Evolutionary conservation across 169 alveolate species (phyloP).

Genomic region (Plasmodium vivax): DNA sequence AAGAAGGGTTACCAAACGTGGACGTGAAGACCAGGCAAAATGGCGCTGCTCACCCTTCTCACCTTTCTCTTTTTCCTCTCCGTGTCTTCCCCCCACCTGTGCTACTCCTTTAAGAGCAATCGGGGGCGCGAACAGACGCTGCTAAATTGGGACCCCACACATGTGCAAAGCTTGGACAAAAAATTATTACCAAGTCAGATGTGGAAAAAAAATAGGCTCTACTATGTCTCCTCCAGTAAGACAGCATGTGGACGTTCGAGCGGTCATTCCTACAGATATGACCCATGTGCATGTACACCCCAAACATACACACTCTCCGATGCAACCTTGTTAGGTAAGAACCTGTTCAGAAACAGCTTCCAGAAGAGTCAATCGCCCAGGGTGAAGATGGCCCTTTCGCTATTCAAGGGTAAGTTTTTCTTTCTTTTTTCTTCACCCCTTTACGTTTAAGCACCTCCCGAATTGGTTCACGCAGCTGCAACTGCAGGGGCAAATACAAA

Average conservation of each 20-base stretch:
- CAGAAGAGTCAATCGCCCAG: slow-evolving; percentile 12
- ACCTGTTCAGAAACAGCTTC: slow-evolving; percentile 11
- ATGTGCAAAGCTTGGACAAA: background rate
- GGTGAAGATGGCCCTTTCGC: slow-evolving; percentile 12
- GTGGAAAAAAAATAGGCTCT: slow-evolving; percentile 13
- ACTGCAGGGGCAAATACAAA: background rate
- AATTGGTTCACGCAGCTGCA: background rate
- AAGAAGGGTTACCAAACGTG: background rate
- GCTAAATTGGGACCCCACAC: background rate
- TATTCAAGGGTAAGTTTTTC: slow-evolving; percentile 28
- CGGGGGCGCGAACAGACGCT: background rate
- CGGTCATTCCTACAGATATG: background rate
- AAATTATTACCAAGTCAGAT: background rate
- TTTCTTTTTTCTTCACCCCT: background rate
- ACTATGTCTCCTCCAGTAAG: slow-evolving; percentile 34
- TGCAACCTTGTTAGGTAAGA: background rate
- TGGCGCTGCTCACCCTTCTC: background rate
- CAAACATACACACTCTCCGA: background rate
- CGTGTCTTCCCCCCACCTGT: slow-evolving; percentile 6
- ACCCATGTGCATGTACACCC: background rate
- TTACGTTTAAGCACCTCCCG: background rate
- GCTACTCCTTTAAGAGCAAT: slow-evolving; percentile 8
- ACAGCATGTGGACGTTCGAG: background rate
- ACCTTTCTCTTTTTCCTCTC: background rate
- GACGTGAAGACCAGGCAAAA: slow-evolving; percentile 21